Conservation (phyloP, 192 early-diverging fungal species). For the Phlyctochytrium bullatum region DNA sequence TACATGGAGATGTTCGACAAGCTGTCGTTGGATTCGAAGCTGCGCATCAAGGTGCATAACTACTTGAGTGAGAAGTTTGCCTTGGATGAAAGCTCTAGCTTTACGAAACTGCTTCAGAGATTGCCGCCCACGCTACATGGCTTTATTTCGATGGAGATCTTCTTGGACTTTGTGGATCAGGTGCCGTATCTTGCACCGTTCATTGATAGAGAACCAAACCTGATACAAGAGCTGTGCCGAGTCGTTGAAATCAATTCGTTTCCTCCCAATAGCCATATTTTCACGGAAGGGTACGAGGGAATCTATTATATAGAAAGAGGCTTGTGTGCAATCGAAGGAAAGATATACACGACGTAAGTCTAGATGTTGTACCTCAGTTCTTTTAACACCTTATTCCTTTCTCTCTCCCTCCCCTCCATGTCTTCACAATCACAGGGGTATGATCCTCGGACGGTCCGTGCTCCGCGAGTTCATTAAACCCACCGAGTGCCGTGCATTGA, state of each 20-base stretch:
- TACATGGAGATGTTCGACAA: conserved; percentile 53
- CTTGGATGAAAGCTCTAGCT: conserved; percentile 26
- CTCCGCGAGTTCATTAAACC: conserved; percentile 43
- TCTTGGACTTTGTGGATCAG: conserved; percentile 41
- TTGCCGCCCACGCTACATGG: conserved; percentile 43
- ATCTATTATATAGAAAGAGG: conserved; percentile 49
- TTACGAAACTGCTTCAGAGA: conserved; percentile 39
- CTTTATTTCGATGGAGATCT: conserved; percentile 52
- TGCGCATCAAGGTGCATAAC: conserved; percentile 46
- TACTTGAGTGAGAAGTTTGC: conserved; percentile 46
- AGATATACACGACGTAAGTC: conserved; percentile 44
- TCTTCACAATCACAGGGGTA: conserved; percentile 19
- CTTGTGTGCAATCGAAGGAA: conserved; percentile 43
- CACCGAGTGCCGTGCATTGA: conserved; percentile 47
- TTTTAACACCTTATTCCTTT: not conserved
- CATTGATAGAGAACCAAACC: conserved; percentile 40
- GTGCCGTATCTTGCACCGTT: conserved; percentile 50
- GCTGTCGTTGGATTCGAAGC: conserved; percentile 39
- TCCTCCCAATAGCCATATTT: conserved; percentile 41
- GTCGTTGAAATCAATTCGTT: conserved; percentile 37
- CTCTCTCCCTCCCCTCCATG: no score
- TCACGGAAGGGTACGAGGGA: conserved; percentile 50
- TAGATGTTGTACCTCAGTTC: not conserved
- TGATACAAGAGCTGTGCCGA: conserved; percentile 53
- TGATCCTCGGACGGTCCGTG: conserved; percentile 41